phyloP scores from a whole-genome alignment of 2,329 filamentous ascomycete species.

The Nigrospora sphaerica region DNA sequence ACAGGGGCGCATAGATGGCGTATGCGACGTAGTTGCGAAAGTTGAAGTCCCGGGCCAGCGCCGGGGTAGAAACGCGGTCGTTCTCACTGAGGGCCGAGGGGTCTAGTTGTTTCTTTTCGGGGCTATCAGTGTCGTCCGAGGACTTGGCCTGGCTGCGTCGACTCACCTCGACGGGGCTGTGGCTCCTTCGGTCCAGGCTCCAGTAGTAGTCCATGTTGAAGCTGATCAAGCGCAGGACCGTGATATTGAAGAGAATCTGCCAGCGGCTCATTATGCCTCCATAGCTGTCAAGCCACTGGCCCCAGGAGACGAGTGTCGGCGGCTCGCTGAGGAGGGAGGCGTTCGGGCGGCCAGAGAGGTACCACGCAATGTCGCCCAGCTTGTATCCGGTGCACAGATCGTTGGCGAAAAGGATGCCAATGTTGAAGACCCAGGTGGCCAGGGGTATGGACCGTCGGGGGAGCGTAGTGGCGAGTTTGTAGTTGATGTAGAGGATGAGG shows the following conservation, averaged over 20 bases:
- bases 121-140: slow-evolving; percentile 48
- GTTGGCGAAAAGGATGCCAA: slow-evolving; percentile 80
- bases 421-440: slow-evolving; percentile 85
- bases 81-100: slow-evolving; percentile 78
- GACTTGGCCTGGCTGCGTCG: background rate
- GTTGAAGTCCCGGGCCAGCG: slow-evolving; percentile 61
- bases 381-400: slow-evolving; percentile 75
- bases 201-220: slow-evolving; percentile 98
- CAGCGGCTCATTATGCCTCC: slow-evolving; percentile 82
- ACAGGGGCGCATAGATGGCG: slow-evolving; percentile 83
- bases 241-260: slow-evolving; percentile 98
- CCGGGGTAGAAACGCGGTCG: slow-evolving; percentile 75
- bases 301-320: slow-evolving; percentile 50
- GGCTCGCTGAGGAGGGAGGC: slow-evolving; percentile 29
- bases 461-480: slow-evolving; percentile 64
- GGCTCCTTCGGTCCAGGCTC: slow-evolving; percentile 60
- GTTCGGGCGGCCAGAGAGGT: slow-evolving; percentile 32
- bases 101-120: slow-evolving; percentile 97
- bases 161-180: slow-evolving; percentile 75
- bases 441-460: slow-evolving; percentile 65
- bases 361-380: slow-evolving; percentile 54
- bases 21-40: slow-evolving; percentile 90
- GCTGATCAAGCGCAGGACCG: slow-evolving; percentile 83
- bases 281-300: slow-evolving; percentile 66
- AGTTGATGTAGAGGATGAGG: slow-evolving; percentile 74